phyloP scores from a whole-genome alignment of 2,329 filamentous ascomycete species.

The Fusarium domesticum region DNA sequence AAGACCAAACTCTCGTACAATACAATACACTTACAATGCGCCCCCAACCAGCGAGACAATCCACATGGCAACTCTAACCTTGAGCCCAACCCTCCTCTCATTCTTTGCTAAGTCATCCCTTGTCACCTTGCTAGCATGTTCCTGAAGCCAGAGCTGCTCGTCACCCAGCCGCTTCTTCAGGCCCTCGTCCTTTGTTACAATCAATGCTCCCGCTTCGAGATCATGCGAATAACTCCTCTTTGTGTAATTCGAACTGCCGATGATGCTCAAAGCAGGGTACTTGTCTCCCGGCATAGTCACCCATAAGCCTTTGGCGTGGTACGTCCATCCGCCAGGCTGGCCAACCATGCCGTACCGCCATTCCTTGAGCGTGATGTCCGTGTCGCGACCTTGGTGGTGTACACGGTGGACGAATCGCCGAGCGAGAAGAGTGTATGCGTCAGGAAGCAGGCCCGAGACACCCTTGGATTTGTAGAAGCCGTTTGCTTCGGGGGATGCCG shows the following conservation, averaged over 20 bases:
- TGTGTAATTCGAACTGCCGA: constrained; percentile 95
- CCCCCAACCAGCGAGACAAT: constrained; percentile 83
- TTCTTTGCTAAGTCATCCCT: constrained; percentile 75
- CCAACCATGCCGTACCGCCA: constrained; percentile 83
- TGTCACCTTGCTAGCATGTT: constrained; percentile 66
- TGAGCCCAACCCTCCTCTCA: constrained; percentile 80
- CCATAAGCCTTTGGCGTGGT: constrained; percentile 97
- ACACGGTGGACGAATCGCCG: constrained; percentile 70
- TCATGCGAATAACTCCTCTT: constrained; percentile 90
- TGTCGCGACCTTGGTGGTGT: constrained; percentile 43
- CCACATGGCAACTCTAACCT: constrained; percentile 90
- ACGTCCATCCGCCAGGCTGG: constrained; percentile 86
- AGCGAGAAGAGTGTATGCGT: constrained; percentile 87
- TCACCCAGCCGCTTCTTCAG: constrained; percentile 71
- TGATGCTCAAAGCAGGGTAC: constrained; percentile 72
- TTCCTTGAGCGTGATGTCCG: constrained; percentile 72
- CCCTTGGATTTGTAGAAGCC: constrained; percentile 90
- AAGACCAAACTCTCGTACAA: constrained; percentile 3
- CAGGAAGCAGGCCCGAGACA: constrained; percentile 84
- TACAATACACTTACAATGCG: constrained; percentile 58
- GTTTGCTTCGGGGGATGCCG: constrained; percentile 89
- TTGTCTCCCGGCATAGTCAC: constrained; percentile 66
- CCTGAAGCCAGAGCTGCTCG: constrained; percentile 77
- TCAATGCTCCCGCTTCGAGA: constrained; percentile 81
- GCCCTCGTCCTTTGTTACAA: constrained; percentile 73